These are phyloP conservation scores for Bacterosira constricta DNA, from an alignment of 108 stramenopile species.

Conservation along the genomic window DNA sequence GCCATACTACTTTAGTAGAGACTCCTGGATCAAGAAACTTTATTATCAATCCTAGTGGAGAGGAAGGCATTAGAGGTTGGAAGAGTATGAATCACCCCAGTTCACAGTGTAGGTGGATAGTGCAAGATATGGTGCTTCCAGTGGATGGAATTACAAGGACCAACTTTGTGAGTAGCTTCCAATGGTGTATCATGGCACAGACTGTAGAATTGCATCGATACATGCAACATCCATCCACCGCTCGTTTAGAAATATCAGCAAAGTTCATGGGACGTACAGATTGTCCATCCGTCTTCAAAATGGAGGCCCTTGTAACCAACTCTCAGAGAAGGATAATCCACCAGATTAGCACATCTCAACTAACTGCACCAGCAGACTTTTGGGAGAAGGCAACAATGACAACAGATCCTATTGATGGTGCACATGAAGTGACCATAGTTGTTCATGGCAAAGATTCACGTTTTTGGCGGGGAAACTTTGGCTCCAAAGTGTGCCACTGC, in stretches of 20 bases:
- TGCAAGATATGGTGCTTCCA: conserved; percentile 47
- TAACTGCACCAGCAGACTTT: conserved; percentile 59
- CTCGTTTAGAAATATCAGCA: conserved; percentile 57
- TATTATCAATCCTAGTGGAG: conserved; percentile 65
- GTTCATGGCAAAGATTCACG: conserved; percentile 61
- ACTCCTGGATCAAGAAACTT: conserved; percentile 61
- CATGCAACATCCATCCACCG: conserved; percentile 29
- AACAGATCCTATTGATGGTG: conserved; percentile 28
- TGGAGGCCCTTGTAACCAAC: conserved; percentile 43
- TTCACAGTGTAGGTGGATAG: conserved; percentile 50
- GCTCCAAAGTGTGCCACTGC: conserved; percentile 66
- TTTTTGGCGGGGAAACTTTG: conserved; percentile 67
- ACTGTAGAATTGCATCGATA: conserved; percentile 27
- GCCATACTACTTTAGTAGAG: background rate
- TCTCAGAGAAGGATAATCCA: conserved; percentile 15
- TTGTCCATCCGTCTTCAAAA: conserved; percentile 66
- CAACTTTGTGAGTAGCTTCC: conserved; percentile 64
- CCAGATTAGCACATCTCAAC: conserved; percentile 14
- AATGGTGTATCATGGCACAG: conserved; percentile 60
- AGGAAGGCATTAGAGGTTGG: conserved; percentile 54
- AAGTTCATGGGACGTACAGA: conserved; percentile 70
- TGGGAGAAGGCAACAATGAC: conserved; percentile 59
- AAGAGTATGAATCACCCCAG: background rate
- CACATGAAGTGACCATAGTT: conserved; percentile 37
- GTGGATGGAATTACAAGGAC: conserved; percentile 42